These are phyloP conservation scores for Flaveria floridana DNA, from an alignment of 140 eudicot genomes.

Conservation along the genomic window DNA sequence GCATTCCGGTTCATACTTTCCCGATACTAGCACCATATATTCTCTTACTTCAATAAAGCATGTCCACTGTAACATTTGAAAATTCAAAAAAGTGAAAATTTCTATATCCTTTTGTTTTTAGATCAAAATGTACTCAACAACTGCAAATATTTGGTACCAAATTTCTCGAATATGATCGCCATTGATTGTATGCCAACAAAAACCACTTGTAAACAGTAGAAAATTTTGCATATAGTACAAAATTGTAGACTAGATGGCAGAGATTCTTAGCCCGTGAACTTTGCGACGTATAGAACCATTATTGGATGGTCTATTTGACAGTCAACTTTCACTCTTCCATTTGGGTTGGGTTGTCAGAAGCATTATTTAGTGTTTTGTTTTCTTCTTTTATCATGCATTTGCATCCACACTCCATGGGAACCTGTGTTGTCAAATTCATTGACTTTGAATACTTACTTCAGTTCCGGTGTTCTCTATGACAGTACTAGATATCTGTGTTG, in stretches of 20 bases:
- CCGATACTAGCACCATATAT: slow-evolving; percentile 21
- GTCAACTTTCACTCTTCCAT: slow-evolving; percentile 31
- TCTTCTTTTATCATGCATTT: neutral
- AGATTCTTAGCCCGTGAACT: slow-evolving; percentile 31
- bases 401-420: slow-evolving; percentile 8
- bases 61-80: neutral
- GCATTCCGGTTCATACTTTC: too few relatives aligned
- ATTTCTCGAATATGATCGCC: neutral
- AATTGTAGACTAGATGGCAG: slow-evolving; percentile 1
- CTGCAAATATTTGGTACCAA: neutral
- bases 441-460: slow-evolving; percentile 18
- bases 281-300: slow-evolving; percentile 7
- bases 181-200: neutral
- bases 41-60: slow-evolving; percentile 29
- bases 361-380: slow-evolving; percentile 9
- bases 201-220: neutral
- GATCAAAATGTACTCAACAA: slow-evolving; percentile 4
- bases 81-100: neutral
- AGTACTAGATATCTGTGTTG: slow-evolving; percentile 26
- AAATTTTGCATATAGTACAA: neutral
- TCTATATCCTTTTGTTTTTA: neutral
- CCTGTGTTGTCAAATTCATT: slow-evolving; percentile 33
- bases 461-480: slow-evolving; percentile 4
- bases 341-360: neutral
- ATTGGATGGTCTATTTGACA: neutral